These are phyloP conservation scores for Verticillium nubilum DNA, from an alignment of 2,329 filamentous ascomycete species.

Conservation along the genomic window DNA sequence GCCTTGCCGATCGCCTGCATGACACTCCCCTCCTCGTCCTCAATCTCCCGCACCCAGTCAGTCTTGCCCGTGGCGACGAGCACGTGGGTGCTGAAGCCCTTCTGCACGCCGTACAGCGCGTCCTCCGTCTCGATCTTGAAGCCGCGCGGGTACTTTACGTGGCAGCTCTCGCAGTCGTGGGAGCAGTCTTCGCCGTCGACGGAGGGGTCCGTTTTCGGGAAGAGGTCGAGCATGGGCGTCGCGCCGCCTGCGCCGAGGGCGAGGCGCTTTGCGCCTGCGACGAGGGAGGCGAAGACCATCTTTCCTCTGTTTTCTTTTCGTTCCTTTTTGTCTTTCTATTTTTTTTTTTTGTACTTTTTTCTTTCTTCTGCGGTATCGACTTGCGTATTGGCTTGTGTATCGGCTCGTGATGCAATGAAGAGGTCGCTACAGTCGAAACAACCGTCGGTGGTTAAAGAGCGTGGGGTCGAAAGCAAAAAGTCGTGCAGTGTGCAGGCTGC, in stretches of 20 bases:
- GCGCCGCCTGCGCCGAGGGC: conserved; percentile 18
- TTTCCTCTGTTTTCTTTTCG: conserved; percentile 15
- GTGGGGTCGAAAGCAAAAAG: neutral
- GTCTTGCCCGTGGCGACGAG: conserved; percentile 92
- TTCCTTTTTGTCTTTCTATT: neutral
- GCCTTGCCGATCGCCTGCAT: conserved; percentile 68
- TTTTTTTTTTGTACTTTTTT: neutral
- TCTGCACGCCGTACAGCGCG: conserved; percentile 76
- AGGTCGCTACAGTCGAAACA: neutral
- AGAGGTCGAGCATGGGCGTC: conserved; percentile 46
- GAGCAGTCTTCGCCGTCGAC: conserved; percentile 85
- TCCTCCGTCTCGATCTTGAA: conserved; percentile 75
- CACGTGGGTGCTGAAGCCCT: conserved; percentile 83
- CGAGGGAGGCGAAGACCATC: conserved; percentile 38
- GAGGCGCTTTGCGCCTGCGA: conserved; percentile 31
- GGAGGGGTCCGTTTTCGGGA: conserved; percentile 67
- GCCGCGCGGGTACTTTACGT: conserved; percentile 65
- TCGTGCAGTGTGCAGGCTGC: neutral
- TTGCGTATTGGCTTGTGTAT: too few relatives aligned
- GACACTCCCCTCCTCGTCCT: conserved; percentile 78
- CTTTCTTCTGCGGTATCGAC: neutral
- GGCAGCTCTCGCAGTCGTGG: conserved; percentile 80
- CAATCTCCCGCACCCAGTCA: conserved; percentile 88
- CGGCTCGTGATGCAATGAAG: neutral
- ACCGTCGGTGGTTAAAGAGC: neutral